Conservation (phyloP, 148 eudicot genomes). For the Fagopyrum homotropicum region DNA sequence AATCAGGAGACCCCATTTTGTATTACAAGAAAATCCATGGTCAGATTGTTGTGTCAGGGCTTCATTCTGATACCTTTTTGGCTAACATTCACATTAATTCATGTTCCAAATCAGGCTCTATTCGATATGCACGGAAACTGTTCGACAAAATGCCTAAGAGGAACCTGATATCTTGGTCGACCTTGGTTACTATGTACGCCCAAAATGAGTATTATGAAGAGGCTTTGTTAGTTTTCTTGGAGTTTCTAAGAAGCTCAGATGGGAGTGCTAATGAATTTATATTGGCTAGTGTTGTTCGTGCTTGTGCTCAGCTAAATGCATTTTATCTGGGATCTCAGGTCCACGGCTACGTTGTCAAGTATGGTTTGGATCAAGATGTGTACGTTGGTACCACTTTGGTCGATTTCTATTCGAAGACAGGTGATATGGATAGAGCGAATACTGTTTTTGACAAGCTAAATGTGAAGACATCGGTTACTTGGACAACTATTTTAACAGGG, state of each 20-base stretch:
- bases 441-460: slow-evolving; percentile 40
- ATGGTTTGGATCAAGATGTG: slow-evolving; percentile 36
- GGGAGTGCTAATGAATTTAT: slow-evolving; percentile 47
- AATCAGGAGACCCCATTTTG: slow-evolving; percentile 19
- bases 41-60: slow-evolving; percentile 36
- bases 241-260: slow-evolving; percentile 28
- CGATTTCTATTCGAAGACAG: slow-evolving; percentile 48
- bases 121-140: slow-evolving; percentile 34
- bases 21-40: slow-evolving; percentile 39
- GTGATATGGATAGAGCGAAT: slow-evolving; percentile 37
- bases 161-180: slow-evolving; percentile 58
- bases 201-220: slow-evolving; percentile 32
- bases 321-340: slow-evolving; percentile 32
- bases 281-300: slow-evolving; percentile 44
- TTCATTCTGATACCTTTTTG: slow-evolving; percentile 38
- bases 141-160: slow-evolving; percentile 56
- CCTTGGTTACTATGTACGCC: slow-evolving; percentile 41
- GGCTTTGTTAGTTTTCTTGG: slow-evolving; percentile 32
- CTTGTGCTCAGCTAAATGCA: slow-evolving; percentile 34
- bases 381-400: slow-evolving; percentile 57
- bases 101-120: slow-evolving; percentile 30
- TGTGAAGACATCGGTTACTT: slow-evolving; percentile 42
- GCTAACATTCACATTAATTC: slow-evolving; percentile 38
- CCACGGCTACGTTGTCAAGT: slow-evolving; percentile 42
- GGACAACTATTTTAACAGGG: slow-evolving; percentile 56